A percentile compares a stretch with the other conserved stretches of the same genome.
Conservation (phyloP, 2,329 filamentous ascomycete genomes). For the Fonsecaea monophora region DNA sequence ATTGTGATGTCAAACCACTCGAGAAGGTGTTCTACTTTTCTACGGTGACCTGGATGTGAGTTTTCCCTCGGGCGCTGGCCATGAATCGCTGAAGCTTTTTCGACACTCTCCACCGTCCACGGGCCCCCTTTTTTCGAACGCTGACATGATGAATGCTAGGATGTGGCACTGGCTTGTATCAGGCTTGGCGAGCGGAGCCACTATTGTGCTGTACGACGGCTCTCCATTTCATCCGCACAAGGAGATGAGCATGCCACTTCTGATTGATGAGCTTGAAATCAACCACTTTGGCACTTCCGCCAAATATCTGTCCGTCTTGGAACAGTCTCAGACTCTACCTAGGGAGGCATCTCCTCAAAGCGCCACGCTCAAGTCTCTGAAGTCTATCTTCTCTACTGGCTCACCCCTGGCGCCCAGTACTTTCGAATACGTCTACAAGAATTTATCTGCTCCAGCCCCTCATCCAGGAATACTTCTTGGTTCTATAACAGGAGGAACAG, state of each 20-base stretch:
- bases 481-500: conserved; percentile 93
- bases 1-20: conserved; percentile 76
- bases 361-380: conserved; percentile 60
- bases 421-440: conserved; percentile 85
- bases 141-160: conserved; percentile 1
- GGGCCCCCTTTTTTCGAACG: not conserved
- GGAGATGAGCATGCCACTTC: conserved; percentile 78
- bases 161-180: conserved; percentile 99
- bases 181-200: conserved; percentile 80
- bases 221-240: conserved; percentile 84
- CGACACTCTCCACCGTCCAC: not conserved
- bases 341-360: conserved; percentile 55
- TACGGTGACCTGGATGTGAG: conserved; percentile 88
- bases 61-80: not conserved
- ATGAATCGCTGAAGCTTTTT: not conserved
- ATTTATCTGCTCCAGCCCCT: conserved; percentile 59
- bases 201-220: conserved; percentile 87
- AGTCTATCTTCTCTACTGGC: conserved; percentile 92
- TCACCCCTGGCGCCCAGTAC: conserved; percentile 92
- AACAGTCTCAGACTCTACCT: conserved; percentile 75
- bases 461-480: conserved; percentile 81
- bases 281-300: conserved; percentile 96
- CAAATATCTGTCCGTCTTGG: conserved; percentile 88
- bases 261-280: conserved; percentile 80
- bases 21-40: conserved; percentile 92